phyloP scores from a whole-genome alignment of 83 land plant genomes.

The Picea engelmannii region DNA sequence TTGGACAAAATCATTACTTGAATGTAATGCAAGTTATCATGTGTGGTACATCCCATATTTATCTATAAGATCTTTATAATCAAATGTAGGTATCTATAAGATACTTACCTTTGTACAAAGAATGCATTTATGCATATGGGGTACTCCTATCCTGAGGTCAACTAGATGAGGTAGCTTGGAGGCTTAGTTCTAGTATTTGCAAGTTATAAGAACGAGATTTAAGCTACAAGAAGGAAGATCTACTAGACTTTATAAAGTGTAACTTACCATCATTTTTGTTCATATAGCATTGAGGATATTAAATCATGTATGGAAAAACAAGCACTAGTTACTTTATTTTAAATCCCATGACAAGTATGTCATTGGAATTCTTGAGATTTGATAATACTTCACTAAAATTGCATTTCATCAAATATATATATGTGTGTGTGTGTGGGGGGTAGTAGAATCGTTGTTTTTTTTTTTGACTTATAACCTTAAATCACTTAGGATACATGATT shows the following conservation, averaged over 20 bases:
- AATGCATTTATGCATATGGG: conserved; percentile 54
- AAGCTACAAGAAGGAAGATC: conserved; percentile 28
- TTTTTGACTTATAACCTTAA: too few species aligned
- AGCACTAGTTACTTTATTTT: too few species aligned
- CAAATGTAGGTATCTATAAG: conserved; percentile 63
- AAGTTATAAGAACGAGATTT: conserved; percentile 18
- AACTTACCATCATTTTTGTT: conserved; percentile 62
- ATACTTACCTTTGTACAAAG: conserved; percentile 74
- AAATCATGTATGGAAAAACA: too few species aligned
- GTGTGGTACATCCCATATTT: conserved; percentile 52
- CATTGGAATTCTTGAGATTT: too few species aligned
- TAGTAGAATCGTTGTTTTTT: too few species aligned
- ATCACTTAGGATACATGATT: too few species aligned
- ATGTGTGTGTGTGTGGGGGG: too few species aligned
- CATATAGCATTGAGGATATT: too few species aligned
- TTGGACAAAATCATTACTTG: too few species aligned
- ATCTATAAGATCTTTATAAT: conserved; percentile 54
- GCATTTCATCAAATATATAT: too few species aligned
- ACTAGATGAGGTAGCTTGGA: conserved; percentile 67
- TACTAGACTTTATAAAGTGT: conserved; percentile 58
- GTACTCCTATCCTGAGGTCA: conserved; percentile 65
- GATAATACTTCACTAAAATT: too few species aligned
- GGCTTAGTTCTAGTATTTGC: conserved; percentile 28
- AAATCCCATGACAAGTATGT: too few species aligned
- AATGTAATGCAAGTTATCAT: conserved; percentile 42